Base-by-base conservation (phyloP, 2,329 filamentous ascomycete species). In the Penicillium sp. region DNA sequence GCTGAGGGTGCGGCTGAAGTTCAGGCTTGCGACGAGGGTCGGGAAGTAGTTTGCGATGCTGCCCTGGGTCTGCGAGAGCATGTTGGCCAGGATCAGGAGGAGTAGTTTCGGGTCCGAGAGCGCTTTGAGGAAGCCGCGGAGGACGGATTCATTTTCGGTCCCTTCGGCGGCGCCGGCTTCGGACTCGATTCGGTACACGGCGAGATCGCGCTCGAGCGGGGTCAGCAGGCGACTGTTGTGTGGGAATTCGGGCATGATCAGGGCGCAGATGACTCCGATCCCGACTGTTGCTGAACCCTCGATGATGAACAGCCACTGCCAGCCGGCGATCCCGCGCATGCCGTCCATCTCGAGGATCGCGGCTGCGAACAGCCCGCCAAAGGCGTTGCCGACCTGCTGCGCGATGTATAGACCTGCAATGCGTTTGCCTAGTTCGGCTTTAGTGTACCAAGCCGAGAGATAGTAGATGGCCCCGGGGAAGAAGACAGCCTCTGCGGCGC, bases 401-500 rank as follows among this genome's bases (percentile, higher is more conserved):
- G 67, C 69, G 30, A 71, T 73, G 60, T 73, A 74, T 5, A 75
- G 63, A 13, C 69, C 69, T 5, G 73, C 73, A 23, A 71, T 74
- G n/a, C 73, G 67, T 50, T 70, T 70, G 60, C 60, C 74, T 1
- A 72, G 63, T 35, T 72, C 70, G 2, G 15, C 73, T 9, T 77
- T 71, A 6, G 75, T 81, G 57, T 82, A 82, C 69, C 78, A 82
- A 1, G 74, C 65, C 0, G 75, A 78, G 0, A 81, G 66, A 30
- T 73, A 78, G 59, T 76, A 80, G 1, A 81, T 69, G 0, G 75
- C 76, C 0, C 79, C 81, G 0, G 80, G 81, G 68, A 86, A 86
- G 71, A 85, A 86, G 1, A 87, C 86, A 0, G 88, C 88, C 72
- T 89, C 87, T 54, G 88, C 76, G 63, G 87, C 86, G 3, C 87